Evolutionary conservation across 495 filamentous ascomycete species (phyloP), one percentile per base, ranked within the genome.

Genomic region (Talaromyces wortmannii): DNA sequence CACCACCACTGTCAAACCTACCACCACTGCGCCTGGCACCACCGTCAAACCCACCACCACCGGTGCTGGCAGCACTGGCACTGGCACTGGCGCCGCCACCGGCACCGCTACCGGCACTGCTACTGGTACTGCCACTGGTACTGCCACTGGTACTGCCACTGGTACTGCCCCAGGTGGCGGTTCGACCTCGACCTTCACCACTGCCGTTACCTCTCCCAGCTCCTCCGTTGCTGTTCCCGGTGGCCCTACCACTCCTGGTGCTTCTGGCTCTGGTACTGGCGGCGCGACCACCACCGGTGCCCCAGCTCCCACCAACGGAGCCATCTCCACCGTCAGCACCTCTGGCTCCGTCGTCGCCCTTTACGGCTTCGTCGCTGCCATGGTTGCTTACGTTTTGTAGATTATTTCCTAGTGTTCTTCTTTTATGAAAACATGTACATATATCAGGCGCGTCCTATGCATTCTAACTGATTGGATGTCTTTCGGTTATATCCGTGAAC

Each of bases 341-440:
- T 45, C 52, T 29, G 31, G 52, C 42, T 53, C 52, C 23, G 23
- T 46, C 36, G 52, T 53, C 10, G 52, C 42, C 16, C 32, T 53
- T 12, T 53, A 53, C 42, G 43, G 69, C 23, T 59, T 63, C 48
- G 33, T 71, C 44, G 47, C 73, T 48, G 69, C 65, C 53, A 58
- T 75, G 56, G 31, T 74, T 45, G 57, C 66, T 44, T 53, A 53
- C 30, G 52, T 46, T n/a, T 13, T 53, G 52, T 53, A 53, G 44
- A 36, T 36, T 53, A 8, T 13, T 11, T 23, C 11, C 5, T n/a
- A 40, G 13, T 40, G 8, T 40, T 40, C 13, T 40, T 40, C 36
- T 23, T 23, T 23, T 23, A 23, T 23, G 4, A 23, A 40, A 13
- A 8, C 36, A 13, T 40, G 36, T 40, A 40, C 36, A 40, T 40